Conservation (phyloP, 192 early-diverging fungal genomes). For the Mortierella claussenii region DNA sequence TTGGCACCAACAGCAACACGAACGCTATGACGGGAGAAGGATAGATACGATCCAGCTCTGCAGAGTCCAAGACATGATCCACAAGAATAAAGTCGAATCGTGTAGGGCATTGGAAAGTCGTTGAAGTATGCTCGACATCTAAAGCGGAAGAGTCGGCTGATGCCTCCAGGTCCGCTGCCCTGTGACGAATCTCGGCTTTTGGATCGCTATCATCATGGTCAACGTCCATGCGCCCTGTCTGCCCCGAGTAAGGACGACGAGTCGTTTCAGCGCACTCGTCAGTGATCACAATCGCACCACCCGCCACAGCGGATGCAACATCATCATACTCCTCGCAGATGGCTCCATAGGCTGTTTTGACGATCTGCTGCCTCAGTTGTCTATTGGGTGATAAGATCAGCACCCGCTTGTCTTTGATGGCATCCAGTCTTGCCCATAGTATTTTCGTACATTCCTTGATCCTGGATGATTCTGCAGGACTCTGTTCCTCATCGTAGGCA, state of each 20-base stretch:
- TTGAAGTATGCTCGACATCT: neutral
- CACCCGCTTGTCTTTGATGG: slow-evolving; percentile 14
- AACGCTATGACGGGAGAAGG: slow-evolving; percentile 24
- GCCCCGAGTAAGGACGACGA: too few species aligned
- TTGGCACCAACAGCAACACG: slow-evolving; percentile 27
- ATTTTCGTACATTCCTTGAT: slow-evolving; percentile 15
- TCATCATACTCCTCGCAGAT: slow-evolving; percentile 18
- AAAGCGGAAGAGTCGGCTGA: neutral
- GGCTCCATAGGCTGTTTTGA: neutral
- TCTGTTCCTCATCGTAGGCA: slow-evolving; percentile 24
- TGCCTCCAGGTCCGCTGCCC: too few species aligned
- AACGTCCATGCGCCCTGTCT: neutral
- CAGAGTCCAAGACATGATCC: slow-evolving; percentile 40
- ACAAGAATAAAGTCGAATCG: slow-evolving; percentile 38
- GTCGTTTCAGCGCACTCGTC: neutral
- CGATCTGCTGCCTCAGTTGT: slow-evolving; percentile 25
- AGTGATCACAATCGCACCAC: slow-evolving; percentile 26
- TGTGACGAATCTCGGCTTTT: too few species aligned
- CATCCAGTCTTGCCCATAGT: slow-evolving; percentile 1
- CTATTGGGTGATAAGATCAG: slow-evolving; percentile 36
- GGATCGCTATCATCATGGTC: neutral
- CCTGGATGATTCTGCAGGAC: slow-evolving; percentile 22
- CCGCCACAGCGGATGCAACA: slow-evolving; percentile 17
- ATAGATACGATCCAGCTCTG: slow-evolving; percentile 31
- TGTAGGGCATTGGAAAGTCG: too few species aligned